A percentile compares a stretch with the other conserved stretches of the same genome.
These are phyloP conservation scores for Domatiomyces globalis DNA, from an alignment of 2,329 filamentous ascomycete species.

Conservation along the genomic window DNA sequence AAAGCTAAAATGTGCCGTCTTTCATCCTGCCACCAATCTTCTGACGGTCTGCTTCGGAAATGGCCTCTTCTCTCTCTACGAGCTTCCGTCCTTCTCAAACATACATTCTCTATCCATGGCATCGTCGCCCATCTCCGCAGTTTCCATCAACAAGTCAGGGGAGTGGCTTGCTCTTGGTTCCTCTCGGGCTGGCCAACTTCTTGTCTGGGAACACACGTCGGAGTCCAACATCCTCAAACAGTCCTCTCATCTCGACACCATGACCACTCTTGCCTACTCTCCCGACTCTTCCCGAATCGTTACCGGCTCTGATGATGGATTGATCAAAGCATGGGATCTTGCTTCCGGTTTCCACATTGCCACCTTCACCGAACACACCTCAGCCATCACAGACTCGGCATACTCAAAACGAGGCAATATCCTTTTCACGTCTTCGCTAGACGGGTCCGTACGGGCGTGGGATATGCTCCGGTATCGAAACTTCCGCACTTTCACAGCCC, in stretches of 20 bases:
- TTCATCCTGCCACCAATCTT: conserved; percentile 74
- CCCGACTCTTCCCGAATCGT: conserved; percentile 87
- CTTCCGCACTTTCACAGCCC: conserved; percentile 92
- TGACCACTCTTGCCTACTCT: conserved; percentile 86
- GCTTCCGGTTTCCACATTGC: conserved; percentile 95
- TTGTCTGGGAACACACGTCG: conserved; percentile 99
- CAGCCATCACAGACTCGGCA: conserved; percentile 80
- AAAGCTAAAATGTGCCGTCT: conserved; percentile 77
- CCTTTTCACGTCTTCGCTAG: conserved; percentile 84
- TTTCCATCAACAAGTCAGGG: conserved; percentile 83
- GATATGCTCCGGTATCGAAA: conserved; percentile 92
- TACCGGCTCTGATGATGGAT: conserved; percentile 89
- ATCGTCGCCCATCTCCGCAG: conserved; percentile 88
- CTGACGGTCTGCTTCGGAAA: conserved; percentile 94
- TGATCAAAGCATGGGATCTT: conserved; percentile 97
- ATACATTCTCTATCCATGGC: conserved; percentile 88
- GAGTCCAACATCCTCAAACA: conserved; percentile 98
- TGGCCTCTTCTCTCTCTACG: conserved; percentile 84
- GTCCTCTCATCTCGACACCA: conserved; percentile 89
- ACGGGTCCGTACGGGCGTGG: conserved; percentile 90
- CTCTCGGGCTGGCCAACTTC: conserved; percentile 83
- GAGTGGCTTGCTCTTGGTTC: conserved; percentile 97
- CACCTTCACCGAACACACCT: conserved; percentile 93
- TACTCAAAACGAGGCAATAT: conserved; percentile 94
- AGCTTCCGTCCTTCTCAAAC: conserved; percentile 88